Conservation (phyloP, 495 filamentous ascomycete species). For the Talaromyces nanjingensis region DNA sequence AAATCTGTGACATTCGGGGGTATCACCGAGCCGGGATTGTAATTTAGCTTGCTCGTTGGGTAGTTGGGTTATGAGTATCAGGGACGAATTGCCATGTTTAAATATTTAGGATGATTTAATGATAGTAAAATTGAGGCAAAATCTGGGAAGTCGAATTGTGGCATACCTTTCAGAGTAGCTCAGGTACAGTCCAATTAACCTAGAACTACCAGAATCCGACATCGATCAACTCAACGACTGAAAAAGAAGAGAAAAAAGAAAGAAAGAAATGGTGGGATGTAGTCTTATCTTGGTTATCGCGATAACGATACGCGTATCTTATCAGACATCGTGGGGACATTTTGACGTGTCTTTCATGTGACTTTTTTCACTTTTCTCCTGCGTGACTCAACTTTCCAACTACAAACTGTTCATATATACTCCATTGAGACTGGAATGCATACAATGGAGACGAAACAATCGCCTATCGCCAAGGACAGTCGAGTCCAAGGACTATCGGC, state of each 20-base stretch:
- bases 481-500: background rate
- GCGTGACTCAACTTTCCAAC: background rate
- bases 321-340: background rate
- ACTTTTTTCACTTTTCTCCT: background rate
- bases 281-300: background rate
- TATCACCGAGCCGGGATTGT: conserved; percentile 47
- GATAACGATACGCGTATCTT: background rate
- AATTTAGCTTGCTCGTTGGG: conserved; percentile 7
- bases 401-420: background rate
- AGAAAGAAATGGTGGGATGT: background rate
- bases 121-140: no score
- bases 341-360: conserved; percentile 2
- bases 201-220: no score
- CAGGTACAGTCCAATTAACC: no score
- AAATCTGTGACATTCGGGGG: conserved; percentile 87
- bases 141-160: no score
- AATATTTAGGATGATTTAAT: no score
- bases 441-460: background rate
- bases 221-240: background rate
- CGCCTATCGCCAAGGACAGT: background rate
- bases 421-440: background rate
- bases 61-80: no score
- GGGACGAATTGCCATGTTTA: no score
- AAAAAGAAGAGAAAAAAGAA: background rate
- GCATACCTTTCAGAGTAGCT: no score